Conservation (phyloP, 225 moss, liverwort and hornwort species). For the Polytrichum commune region DNA sequence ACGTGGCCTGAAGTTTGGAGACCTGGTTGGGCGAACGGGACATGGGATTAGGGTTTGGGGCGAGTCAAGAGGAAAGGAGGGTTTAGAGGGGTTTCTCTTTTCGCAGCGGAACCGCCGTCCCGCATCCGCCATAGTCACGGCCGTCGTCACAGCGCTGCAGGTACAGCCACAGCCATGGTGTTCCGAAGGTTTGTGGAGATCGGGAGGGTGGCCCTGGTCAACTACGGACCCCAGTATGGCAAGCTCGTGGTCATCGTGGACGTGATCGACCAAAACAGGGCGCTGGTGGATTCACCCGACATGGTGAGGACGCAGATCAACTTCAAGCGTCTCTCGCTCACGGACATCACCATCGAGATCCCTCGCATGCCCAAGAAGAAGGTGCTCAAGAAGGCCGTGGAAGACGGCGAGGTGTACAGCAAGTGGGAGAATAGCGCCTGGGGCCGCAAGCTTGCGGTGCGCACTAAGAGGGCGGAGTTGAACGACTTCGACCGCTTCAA, state of each 20-base stretch:
- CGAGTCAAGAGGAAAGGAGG: no score
- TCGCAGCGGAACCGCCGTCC: not conserved
- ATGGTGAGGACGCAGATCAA: conserved; percentile 82
- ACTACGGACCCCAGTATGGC: conserved; percentile 83
- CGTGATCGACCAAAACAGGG: conserved; percentile 87
- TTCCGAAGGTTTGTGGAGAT: conserved; percentile 93
- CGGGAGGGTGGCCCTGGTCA: conserved; percentile 83
- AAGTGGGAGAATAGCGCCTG: conserved; percentile 75
- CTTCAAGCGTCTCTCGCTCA: conserved; percentile 81
- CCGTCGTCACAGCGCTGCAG: not conserved
- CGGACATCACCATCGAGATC: conserved; percentile 73
- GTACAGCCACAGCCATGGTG: conserved; percentile 36
- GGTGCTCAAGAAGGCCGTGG: conserved; percentile 61
- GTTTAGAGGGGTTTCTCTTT: not conserved
- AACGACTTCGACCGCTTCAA: conserved; percentile 85
- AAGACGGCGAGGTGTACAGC: conserved; percentile 53
- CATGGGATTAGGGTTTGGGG: not conserved
- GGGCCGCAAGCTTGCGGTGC: conserved; percentile 81
- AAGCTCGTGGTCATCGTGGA: conserved; percentile 87
- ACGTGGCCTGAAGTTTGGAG: no score
- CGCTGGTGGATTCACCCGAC: conserved; percentile 62
- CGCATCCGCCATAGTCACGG: not conserved
- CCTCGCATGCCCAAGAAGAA: conserved; percentile 65
- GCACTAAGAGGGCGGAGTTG: conserved; percentile 49
- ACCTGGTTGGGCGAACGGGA: not conserved